A percentile compares a stretch with the other conserved stretches of the same genome.
phyloP scores from a whole-genome alignment of 2,329 filamentous ascomycete species.

The Fusarium denticulatum region DNA sequence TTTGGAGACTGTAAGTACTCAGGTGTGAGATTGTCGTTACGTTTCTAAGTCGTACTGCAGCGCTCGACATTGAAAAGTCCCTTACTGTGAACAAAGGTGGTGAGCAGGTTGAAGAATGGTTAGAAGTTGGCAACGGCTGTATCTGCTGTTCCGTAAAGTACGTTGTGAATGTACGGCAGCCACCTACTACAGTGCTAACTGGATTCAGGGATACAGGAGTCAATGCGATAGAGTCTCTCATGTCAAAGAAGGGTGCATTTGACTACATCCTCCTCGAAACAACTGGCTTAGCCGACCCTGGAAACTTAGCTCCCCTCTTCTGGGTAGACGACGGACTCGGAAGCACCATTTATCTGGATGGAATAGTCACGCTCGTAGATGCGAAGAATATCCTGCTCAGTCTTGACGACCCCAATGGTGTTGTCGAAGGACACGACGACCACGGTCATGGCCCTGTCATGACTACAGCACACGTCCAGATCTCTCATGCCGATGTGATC shows the following conservation, averaged over 20 bases:
- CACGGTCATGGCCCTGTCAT: conserved; percentile 73
- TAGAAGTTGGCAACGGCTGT: conserved; percentile 95
- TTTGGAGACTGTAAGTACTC: conserved; percentile 77
- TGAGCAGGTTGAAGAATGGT: conserved; percentile 89
- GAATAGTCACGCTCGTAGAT: conserved; percentile 95
- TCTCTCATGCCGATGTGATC: conserved; percentile 95
- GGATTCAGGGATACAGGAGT: conserved; percentile 82
- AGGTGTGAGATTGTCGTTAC: neutral
- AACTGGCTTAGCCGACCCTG: conserved; percentile 92
- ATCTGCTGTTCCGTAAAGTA: conserved; percentile 98
- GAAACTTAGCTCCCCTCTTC: conserved; percentile 94
- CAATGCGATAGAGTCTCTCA: conserved; percentile 92
- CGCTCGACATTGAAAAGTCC: conserved; percentile 94
- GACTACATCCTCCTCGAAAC: conserved; percentile 98
- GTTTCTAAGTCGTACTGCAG: conserved; percentile 54
- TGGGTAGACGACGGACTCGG: conserved; percentile 97
- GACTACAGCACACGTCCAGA: conserved; percentile 94
- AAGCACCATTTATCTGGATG: conserved; percentile 95
- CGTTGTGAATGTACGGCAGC: neutral
- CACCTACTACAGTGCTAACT: conserved; percentile 34
- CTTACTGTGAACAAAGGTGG: conserved; percentile 88
- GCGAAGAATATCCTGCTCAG: conserved; percentile 89
- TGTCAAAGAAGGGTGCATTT: conserved; percentile 92
- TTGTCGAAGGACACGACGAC: conserved; percentile 62
- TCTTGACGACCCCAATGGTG: conserved; percentile 75